Evolutionary conservation across 75 land plant species (phyloP).

Genomic region (Larix kaempferi): DNA sequence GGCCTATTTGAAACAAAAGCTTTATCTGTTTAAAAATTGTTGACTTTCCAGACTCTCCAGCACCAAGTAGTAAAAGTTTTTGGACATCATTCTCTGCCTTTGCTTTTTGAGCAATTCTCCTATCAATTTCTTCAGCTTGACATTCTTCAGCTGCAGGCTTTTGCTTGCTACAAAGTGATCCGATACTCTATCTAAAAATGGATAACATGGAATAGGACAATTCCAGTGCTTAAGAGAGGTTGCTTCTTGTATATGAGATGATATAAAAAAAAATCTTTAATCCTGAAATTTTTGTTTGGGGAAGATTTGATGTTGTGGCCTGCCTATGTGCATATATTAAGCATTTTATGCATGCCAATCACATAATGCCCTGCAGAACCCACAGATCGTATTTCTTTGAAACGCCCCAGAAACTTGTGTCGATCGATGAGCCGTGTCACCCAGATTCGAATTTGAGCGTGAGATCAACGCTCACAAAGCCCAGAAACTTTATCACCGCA

Average conservation of each 20-base stretch:
- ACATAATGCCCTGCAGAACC: not conserved
- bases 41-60: too few relatives aligned
- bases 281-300: not conserved
- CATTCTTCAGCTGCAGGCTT: constrained; percentile 24
- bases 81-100: constrained; percentile 76
- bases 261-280: not conserved
- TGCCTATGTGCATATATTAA: not conserved
- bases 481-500: too few relatives aligned
- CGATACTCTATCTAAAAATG: constrained; percentile 41
- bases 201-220: constrained; percentile 36
- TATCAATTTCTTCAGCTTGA: constrained; percentile 73
- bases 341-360: not conserved
- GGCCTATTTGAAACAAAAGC: too few relatives aligned
- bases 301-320: not conserved
- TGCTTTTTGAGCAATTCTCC: constrained; percentile 67
- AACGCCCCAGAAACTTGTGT: too few relatives aligned
- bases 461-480: too few relatives aligned
- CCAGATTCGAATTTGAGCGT: too few relatives aligned
- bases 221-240: not conserved
- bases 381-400: too few relatives aligned
- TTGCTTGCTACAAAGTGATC: constrained; percentile 58
- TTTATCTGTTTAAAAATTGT: too few relatives aligned
- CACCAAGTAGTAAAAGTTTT: constrained; percentile 85
- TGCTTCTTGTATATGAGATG: not conserved
- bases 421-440: too few relatives aligned